Conservation (phyloP, 352 stramenopile species). For the Globisporangium camurandrum region DNA sequence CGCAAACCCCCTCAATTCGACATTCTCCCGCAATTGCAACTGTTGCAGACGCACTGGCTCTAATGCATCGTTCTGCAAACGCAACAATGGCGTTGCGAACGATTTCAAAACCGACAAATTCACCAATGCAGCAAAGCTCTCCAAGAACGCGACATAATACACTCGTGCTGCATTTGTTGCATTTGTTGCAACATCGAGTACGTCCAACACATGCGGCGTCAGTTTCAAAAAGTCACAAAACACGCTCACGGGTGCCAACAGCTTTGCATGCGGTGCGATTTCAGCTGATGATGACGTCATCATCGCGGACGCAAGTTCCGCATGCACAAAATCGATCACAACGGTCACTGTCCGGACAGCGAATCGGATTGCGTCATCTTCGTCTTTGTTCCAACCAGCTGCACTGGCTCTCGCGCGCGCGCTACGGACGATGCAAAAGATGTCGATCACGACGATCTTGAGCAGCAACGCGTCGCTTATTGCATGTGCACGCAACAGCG, state of each 20-base stretch:
- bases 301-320: conserved; percentile 19
- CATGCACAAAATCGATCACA: conserved; percentile 45
- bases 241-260: conserved; percentile 50
- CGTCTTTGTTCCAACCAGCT: too few relatives aligned
- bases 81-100: conserved; percentile 24
- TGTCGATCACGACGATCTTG: conserved; percentile 72
- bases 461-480: conserved; percentile 71
- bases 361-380: conserved; percentile 56
- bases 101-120: too few relatives aligned
- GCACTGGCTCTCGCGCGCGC: conserved; percentile 15
- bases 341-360: conserved; percentile 30
- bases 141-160: conserved; percentile 40
- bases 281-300: conserved; percentile 6
- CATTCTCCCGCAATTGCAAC: conserved; percentile 59
- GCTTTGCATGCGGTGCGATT: not conserved
- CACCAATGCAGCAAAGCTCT: conserved; percentile 39
- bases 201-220: conserved; percentile 38
- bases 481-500: conserved; percentile 45
- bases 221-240: conserved; percentile 60
- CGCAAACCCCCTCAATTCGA: conserved; percentile 63
- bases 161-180: conserved; percentile 13
- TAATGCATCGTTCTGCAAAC: conserved; percentile 13
- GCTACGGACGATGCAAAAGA: conserved; percentile 55
- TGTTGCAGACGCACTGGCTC: conserved; percentile 26
- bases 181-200: conserved; percentile 23